Evolutionary conservation across 129 eudicot genomes (phyloP), one percentile per base, ranked within the genome.

Genomic region (Mikania micrantha): DNA sequence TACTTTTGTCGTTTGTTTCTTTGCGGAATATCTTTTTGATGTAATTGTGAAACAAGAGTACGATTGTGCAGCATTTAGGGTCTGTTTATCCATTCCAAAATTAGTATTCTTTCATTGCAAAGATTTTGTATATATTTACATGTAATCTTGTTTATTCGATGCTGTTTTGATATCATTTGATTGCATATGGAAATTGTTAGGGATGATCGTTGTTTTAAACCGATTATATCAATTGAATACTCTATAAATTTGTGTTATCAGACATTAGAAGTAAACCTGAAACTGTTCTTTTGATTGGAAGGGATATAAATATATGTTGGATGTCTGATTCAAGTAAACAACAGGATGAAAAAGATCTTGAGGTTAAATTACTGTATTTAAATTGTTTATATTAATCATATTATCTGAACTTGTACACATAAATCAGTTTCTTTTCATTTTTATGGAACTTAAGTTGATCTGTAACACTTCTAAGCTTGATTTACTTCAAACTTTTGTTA

Each of bases 21-120:
- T 16, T 4, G 34, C 2, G 53, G 70, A 64, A 63, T 73, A 38
- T 64, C 19, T 39, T 40, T 40, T 53, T 27, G 40, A 19, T 75
- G 64, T 64, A 60, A 75, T 64, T 64, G 36, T 21, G 47, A 25
- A 64, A 7, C 27, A 54, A 53, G 57, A 74, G 78, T 74, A 65
- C 78, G 21, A 41, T 65, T 74, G 12, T 5, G 64, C 12, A 36
- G 54, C 54, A 25, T 44, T 52, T 38, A 63, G 72, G 39, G 48
- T 20, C 16, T 36, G n/a, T n/a, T 56, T 50, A 29, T 34, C 21
- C 65, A 64, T 64, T 41, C 71, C 44, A 64, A 38, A 73, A 64
- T 11, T 73, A 28, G 77, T 27, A 38, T 15, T 64, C 19, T 48
- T 35, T 44, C 20, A 20, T 10, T 7, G 35, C 32, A 32, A 50